These are phyloP conservation scores for Phycomyces blakesleeanus DNA, from an alignment of 192 early-diverging fungal species.

Conservation along the genomic window DNA sequence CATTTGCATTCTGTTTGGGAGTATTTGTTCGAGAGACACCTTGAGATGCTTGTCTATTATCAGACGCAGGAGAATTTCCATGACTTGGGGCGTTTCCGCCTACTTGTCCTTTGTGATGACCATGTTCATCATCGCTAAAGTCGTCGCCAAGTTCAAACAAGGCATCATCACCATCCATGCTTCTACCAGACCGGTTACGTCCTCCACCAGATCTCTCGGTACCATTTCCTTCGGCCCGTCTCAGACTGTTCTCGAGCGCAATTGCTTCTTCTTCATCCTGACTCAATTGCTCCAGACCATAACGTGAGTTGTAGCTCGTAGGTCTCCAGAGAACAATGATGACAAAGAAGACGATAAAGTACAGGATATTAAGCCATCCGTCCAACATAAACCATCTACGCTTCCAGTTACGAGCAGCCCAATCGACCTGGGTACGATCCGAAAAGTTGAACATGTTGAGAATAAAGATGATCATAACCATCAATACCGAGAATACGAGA, in stretches of 20 bases:
- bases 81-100: conserved; percentile 7
- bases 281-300: conserved; percentile 82
- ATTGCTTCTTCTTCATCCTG: conserved; percentile 70
- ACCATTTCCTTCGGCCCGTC: conserved; percentile 43
- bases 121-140: conserved; percentile 56
- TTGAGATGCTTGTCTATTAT: background rate
- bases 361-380: conserved; percentile 89
- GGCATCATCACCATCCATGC: conserved; percentile 42
- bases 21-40: background rate
- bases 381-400: conserved; percentile 91
- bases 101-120: conserved; percentile 8
- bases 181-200: conserved; percentile 4
- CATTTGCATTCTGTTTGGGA: background rate
- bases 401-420: conserved; percentile 77
- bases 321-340: conserved; percentile 92
- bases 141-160: conserved; percentile 66
- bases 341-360: conserved; percentile 71
- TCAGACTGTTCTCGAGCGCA: conserved; percentile 56
- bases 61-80: background rate
- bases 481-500: conserved; percentile 68
- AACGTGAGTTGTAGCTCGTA: conserved; percentile 85
- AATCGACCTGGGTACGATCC: conserved; percentile 56
- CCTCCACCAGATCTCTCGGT: conserved; percentile 31
- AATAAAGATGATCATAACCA: conserved; percentile 77
- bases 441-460: conserved; percentile 77